A percentile compares a stretch with the other conserved stretches of the same genome.
Conservation (phyloP, 768 basidiomycete genomes). For the Mrakia frigida region DNA sequence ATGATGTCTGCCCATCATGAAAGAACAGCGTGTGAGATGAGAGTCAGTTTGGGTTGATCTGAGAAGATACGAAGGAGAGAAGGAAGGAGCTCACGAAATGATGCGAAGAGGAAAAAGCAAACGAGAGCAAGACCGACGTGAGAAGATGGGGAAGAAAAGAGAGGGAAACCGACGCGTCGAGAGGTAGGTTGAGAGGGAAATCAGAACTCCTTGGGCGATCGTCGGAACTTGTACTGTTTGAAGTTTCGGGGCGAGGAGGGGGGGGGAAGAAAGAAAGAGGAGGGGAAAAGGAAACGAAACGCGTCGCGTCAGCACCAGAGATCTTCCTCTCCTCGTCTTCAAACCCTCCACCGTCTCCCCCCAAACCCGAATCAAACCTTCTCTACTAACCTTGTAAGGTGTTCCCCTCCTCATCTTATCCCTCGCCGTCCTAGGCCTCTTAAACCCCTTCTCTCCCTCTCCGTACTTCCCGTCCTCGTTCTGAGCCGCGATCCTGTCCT, state of each 20-base stretch:
- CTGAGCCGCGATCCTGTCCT: slow-evolving; percentile 18
- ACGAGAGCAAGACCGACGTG: neutral
- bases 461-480: slow-evolving; percentile 23
- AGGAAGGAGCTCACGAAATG: neutral
- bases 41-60: neutral
- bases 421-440: slow-evolving; percentile 20
- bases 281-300: neutral
- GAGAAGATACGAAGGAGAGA: neutral
- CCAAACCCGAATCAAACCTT: neutral
- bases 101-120: neutral
- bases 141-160: neutral
- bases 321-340: neutral
- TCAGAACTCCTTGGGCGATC: slow-evolving; percentile 30
- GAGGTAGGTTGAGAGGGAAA: neutral
- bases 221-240: slow-evolving; percentile 33
- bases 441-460: slow-evolving; percentile 28
- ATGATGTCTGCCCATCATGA: slow-evolving; percentile 1
- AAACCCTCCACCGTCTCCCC: no score
- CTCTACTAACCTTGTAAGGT: slow-evolving; percentile 30
- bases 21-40: neutral
- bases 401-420: slow-evolving; percentile 29
- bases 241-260: neutral
- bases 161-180: neutral
- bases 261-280: neutral
- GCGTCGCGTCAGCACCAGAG: neutral